Evolutionary conservation across 352 stramenopile species (phyloP).

Genomic region (Pythium scleroteichum): DNA sequence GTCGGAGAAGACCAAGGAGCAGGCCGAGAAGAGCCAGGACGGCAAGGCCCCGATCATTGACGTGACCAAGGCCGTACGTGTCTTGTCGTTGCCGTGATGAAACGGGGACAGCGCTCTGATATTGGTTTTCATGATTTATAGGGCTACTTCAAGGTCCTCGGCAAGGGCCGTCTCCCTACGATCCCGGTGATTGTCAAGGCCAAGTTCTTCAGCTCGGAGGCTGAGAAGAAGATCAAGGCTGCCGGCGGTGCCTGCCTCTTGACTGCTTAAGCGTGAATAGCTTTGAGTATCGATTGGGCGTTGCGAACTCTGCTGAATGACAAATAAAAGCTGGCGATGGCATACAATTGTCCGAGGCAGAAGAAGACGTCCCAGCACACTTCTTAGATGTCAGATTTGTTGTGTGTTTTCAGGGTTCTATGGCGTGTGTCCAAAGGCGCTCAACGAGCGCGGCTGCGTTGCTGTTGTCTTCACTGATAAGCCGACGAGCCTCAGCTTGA

Average conservation of each 20-base stretch:
- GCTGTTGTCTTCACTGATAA: too few species aligned
- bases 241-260: constrained; percentile 98
- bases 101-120: neutral
- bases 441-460: neutral
- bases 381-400: neutral
- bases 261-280: constrained; percentile 90
- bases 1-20: constrained; percentile 97
- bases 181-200: constrained; percentile 99
- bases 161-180: constrained; percentile 97
- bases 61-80: constrained; percentile 89
- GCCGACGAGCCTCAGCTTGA: neutral
- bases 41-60: constrained; percentile 99
- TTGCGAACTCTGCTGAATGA: constrained; percentile 72
- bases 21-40: constrained; percentile 93
- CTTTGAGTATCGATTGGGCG: constrained; percentile 54
- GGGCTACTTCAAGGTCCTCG: constrained; percentile 99
- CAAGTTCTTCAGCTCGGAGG: constrained; percentile 99
- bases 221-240: constrained; percentile 99
- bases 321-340: constrained; percentile 54
- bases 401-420: neutral
- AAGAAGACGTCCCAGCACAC: constrained; percentile 3
- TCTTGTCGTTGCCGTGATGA: neutral
- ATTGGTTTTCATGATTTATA: constrained; percentile 24
- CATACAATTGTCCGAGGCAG: constrained; percentile 27
- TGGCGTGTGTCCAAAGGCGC: constrained; percentile 1